Base-by-base conservation (phyloP, 257 asterid species). In the Solanum etuberosum region DNA sequence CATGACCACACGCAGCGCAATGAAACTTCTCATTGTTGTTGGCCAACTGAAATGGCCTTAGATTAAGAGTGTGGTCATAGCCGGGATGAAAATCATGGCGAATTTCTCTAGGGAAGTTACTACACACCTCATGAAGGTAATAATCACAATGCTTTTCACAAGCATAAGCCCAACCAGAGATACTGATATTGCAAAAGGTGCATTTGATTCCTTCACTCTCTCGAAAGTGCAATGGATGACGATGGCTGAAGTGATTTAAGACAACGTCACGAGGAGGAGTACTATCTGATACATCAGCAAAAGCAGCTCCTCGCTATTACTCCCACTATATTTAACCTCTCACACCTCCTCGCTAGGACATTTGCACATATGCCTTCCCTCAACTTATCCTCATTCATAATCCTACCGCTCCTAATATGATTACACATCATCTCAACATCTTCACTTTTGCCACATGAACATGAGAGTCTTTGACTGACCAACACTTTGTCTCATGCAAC, bases 311-410 rank as follows among this genome's bases (percentile, higher is more conserved):
- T n/a, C n/a, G n/a, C n/a, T n/a, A n/a, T n/a, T n/a, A n/a, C n/a
- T n/a, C 5, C 0, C 54, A 46, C 20, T 46, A 14, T 46, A 46
- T 14, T 46, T 46, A 46, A 46, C 20, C 54, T 46, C 54, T 46
- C 20, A 46, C 54, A 14, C 3, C 20, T 13, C 0, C 0, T 46
- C 2, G 6, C 2, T 13, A 2, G 0, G 2, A 18, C 6, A 46
- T 46, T 2, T 0, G 54, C 7, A 46, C 54, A 46, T 1, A 4
- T 46, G 18, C 54, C 54, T 46, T 46, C 18, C 6, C 18, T 13
- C 6, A 32, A 46, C 2, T 57, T 21, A 54, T 54, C 12, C 25
- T 57, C n/a, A 57, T 57, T 43, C 5, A 4, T 16, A 16, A 2
- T 48, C 59, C 7, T 15, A 48, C 16, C 6, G 57, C 57, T 15